These are phyloP conservation scores for Moelleriella libera DNA, from an alignment of 2,329 filamentous ascomycete genomes.

Conservation along the genomic window DNA sequence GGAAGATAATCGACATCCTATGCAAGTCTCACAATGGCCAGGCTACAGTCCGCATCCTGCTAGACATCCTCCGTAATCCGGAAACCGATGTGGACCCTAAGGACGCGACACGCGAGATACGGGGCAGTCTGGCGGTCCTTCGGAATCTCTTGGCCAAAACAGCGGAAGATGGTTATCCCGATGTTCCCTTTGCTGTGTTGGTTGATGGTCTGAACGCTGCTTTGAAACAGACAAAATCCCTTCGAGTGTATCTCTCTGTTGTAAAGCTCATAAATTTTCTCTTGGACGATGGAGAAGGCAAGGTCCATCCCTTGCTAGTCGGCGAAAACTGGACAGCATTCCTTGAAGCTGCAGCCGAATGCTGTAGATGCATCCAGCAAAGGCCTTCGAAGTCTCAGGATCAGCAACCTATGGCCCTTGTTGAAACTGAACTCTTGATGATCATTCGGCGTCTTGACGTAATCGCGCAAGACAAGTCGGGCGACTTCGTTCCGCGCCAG, in stretches of 20 bases:
- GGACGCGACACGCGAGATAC: slow-evolving; percentile 39
- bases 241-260: slow-evolving; percentile 30
- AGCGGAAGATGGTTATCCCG: slow-evolving; percentile 43
- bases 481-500: slow-evolving; percentile 48
- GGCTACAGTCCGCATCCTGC: slow-evolving; percentile 48
- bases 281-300: slow-evolving; percentile 36
- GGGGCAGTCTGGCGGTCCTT: slow-evolving; percentile 48
- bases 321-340: slow-evolving; percentile 54
- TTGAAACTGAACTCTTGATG: slow-evolving; percentile 26
- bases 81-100: slow-evolving; percentile 31
- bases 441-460: slow-evolving; percentile 36
- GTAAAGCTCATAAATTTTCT: slow-evolving; percentile 40
- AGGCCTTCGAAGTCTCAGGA: slow-evolving; percentile 8
- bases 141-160: slow-evolving; percentile 48
- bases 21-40: slow-evolving; percentile 63
- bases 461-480: slow-evolving; percentile 26
- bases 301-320: slow-evolving; percentile 39
- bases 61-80: slow-evolving; percentile 44
- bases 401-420: slow-evolving; percentile 18
- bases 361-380: slow-evolving; percentile 22
- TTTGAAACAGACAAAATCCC: slow-evolving; percentile 27
- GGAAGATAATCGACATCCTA: slow-evolving; percentile 56
- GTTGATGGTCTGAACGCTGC: slow-evolving; percentile 42
- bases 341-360: slow-evolving; percentile 44
- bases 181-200: slow-evolving; percentile 42